phyloP scores from a whole-genome alignment of 768 basidiomycete genomes.

The Termitomyces sp. region DNA sequence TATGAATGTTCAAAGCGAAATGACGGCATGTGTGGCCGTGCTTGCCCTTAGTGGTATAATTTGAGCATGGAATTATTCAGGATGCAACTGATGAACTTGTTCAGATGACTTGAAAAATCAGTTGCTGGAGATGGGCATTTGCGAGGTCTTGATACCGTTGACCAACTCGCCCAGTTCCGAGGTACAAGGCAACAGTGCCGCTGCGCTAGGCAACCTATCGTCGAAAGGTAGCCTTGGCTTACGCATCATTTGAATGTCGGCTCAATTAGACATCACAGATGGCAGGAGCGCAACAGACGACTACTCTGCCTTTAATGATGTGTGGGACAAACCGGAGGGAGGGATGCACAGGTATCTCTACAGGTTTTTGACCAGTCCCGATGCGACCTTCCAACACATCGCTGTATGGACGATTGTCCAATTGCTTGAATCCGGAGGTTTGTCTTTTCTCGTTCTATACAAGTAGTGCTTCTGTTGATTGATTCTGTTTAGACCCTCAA shows the following conservation, averaged over 20 bases:
- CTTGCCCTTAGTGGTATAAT: slow-evolving; percentile 87
- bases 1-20: slow-evolving; percentile 96
- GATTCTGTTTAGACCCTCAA: slow-evolving; percentile 61
- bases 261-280: slow-evolving; percentile 41
- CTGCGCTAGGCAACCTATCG: slow-evolving; percentile 94
- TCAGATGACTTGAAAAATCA: slow-evolving; percentile 96
- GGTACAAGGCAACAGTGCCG: slow-evolving; percentile 98
- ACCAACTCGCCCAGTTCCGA: slow-evolving; percentile 96
- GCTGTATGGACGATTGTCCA: slow-evolving; percentile 99
- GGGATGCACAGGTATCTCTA: slow-evolving; percentile 95
- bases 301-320: slow-evolving; percentile 95
- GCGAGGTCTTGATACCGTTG: slow-evolving; percentile 93
- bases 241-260: not conserved
- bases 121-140: slow-evolving; percentile 96
- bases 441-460: slow-evolving; percentile 8
- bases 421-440: slow-evolving; percentile 92
- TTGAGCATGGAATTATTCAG: not conserved
- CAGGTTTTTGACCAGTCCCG: slow-evolving; percentile 88
- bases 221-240: slow-evolving; percentile 70
- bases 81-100: slow-evolving; percentile 4
- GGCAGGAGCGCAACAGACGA: slow-evolving; percentile 77
- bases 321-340: slow-evolving; percentile 97
- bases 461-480: not conserved
- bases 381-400: slow-evolving; percentile 99
- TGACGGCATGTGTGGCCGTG: slow-evolving; percentile 99